phyloP scores from a whole-genome alignment of 148 eudicot species.

The Rhododendron henanense region DNA sequence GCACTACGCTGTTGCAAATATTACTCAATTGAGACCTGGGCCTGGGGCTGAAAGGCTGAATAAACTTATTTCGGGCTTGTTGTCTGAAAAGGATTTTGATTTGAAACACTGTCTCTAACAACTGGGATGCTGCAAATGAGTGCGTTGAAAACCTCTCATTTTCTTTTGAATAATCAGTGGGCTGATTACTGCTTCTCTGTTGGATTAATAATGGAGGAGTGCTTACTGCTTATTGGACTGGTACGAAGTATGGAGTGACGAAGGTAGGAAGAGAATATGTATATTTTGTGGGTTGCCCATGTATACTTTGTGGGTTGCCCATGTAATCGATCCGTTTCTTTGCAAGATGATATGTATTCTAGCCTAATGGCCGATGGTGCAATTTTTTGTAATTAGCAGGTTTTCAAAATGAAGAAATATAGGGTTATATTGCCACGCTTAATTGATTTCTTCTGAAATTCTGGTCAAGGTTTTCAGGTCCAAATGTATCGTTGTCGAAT shows the following conservation, averaged over 20 bases:
- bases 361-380: neutral
- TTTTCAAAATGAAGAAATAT: neutral
- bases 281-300: neutral
- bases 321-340: neutral
- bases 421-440: neutral
- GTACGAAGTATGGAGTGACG: neutral
- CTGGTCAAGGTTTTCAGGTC: neutral
- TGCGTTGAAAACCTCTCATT: neutral
- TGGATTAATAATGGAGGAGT: neutral
- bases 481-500: neutral
- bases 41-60: conserved; percentile 54
- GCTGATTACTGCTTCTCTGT: neutral
- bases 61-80: conserved; percentile 40
- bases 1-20: conserved; percentile 24
- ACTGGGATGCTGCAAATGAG: neutral
- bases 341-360: conserved; percentile 1
- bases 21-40: conserved; percentile 45
- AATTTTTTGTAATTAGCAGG: neutral
- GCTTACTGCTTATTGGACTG: neutral
- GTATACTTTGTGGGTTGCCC: neutral
- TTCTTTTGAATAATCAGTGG: neutral
- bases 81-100: conserved; percentile 44
- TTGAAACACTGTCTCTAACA: conserved; percentile 48
- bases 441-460: neutral
- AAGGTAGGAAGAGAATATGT: neutral